phyloP scores from a whole-genome alignment of 495 filamentous ascomycete species.

The Xylaria longipes region DNA sequence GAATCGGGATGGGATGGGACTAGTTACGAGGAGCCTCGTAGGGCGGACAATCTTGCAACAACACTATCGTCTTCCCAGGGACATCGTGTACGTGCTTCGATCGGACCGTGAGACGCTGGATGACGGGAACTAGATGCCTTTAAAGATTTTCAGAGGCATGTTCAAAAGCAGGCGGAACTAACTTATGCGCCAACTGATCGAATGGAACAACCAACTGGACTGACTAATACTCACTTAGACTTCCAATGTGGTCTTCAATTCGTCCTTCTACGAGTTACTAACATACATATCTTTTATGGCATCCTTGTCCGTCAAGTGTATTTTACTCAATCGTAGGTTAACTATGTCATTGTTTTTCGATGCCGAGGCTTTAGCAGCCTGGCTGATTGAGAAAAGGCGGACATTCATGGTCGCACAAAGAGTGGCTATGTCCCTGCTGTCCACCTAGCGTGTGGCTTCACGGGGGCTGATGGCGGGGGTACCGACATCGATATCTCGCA shows the following conservation, averaged over 20 bases:
- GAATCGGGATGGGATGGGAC: neutral
- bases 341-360: conserved; percentile 5
- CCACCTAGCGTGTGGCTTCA: neutral
- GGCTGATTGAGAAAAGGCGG: conserved; percentile 4
- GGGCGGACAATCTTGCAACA: conserved; percentile 13
- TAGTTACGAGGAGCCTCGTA: conserved; percentile 1
- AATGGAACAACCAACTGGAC: neutral
- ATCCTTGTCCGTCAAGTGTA: conserved; percentile 10
- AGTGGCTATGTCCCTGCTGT: neutral
- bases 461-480: conserved; percentile 2
- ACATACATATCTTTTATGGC: neutral
- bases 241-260: neutral
- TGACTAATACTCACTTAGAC: neutral
- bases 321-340: conserved; percentile 1
- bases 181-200: neutral
- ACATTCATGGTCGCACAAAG: neutral
- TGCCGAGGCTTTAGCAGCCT: neutral
- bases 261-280: neutral
- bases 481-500: neutral
- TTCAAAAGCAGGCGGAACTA: neutral
- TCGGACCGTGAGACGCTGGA: neutral
- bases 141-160: neutral
- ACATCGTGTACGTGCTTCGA: neutral
- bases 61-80: neutral
- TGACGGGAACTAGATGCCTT: neutral